phyloP scores from a whole-genome alignment of 2,329 filamentous ascomycete genomes.

The Ophiostoma angusticollis region DNA sequence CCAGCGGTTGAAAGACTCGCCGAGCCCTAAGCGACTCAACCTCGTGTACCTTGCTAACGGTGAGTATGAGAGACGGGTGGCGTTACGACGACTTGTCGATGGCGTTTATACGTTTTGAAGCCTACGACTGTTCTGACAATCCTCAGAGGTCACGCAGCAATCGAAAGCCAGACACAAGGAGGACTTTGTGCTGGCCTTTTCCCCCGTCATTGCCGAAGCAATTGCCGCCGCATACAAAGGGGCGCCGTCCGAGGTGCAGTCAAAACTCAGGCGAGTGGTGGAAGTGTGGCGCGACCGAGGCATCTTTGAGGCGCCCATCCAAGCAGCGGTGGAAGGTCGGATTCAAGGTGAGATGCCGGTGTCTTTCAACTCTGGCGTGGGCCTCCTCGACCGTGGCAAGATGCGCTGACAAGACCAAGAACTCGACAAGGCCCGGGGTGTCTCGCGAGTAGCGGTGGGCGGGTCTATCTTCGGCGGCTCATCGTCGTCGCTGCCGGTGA shows the following conservation, averaged over 20 bases:
- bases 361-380: too few relatives aligned
- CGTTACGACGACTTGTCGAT: too few relatives aligned
- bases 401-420: constrained; percentile 29
- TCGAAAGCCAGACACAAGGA: constrained; percentile 85
- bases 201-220: constrained; percentile 86
- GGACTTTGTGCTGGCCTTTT: constrained; percentile 85
- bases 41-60: constrained; percentile 92
- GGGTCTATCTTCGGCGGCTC: constrained; percentile 55
- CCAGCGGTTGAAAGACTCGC: constrained; percentile 75
- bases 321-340: constrained; percentile 66
- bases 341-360: too few relatives aligned
- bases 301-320: constrained; percentile 73
- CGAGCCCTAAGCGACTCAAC: constrained; percentile 74
- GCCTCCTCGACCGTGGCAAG: background rate
- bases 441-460: constrained; percentile 37
- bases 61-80: too few relatives aligned
- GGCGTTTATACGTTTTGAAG: too few relatives aligned
- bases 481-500: constrained; percentile 20
- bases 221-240: constrained; percentile 83
- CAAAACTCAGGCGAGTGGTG: constrained; percentile 75
- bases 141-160: constrained; percentile 81
- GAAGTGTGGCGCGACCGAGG: constrained; percentile 84
- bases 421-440: constrained; percentile 46
- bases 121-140: too few relatives aligned
- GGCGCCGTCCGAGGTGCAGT: constrained; percentile 71